These are phyloP conservation scores for Isoetes taiwanensis DNA, from an alignment of 75 land plant genomes.

Conservation along the genomic window DNA sequence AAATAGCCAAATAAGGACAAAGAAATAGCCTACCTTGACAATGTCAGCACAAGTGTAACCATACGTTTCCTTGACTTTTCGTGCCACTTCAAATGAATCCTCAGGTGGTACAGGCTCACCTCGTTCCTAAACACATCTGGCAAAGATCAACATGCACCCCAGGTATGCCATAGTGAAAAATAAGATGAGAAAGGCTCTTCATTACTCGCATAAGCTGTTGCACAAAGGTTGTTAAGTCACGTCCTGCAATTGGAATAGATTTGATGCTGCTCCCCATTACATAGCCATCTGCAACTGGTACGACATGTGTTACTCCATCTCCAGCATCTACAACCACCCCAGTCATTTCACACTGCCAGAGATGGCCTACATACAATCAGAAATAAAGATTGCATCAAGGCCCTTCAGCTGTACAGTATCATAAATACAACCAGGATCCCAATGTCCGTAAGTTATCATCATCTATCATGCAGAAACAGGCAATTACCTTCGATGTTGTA, in stretches of 20 bases:
- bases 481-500: conserved; percentile 86
- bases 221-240: conserved; percentile 73
- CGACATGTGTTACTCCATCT: conserved; percentile 93
- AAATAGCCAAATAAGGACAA: neutral
- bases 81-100: conserved; percentile 93
- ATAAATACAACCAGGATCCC: too few species aligned
- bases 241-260: conserved; percentile 88
- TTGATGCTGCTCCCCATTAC: conserved; percentile 99
- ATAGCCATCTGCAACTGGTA: conserved; percentile 98
- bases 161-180: neutral
- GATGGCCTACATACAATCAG: conserved; percentile 12
- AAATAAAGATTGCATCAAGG: too few species aligned
- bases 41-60: conserved; percentile 98
- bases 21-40: conserved; percentile 59
- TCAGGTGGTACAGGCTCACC: conserved; percentile 94
- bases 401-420: too few species aligned
- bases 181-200: neutral
- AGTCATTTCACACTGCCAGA: conserved; percentile 96
- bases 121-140: conserved; percentile 51
- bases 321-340: conserved; percentile 99
- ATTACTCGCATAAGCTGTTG: conserved; percentile 89
- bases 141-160: neutral
- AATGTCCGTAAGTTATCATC: neutral
- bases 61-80: conserved; percentile 83
- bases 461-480: neutral